A percentile compares a stretch with the other conserved stretches of the same genome.
phyloP scores from a whole-genome alignment of 2,329 filamentous ascomycete genomes.

The Arthrobotrys megalospora region DNA sequence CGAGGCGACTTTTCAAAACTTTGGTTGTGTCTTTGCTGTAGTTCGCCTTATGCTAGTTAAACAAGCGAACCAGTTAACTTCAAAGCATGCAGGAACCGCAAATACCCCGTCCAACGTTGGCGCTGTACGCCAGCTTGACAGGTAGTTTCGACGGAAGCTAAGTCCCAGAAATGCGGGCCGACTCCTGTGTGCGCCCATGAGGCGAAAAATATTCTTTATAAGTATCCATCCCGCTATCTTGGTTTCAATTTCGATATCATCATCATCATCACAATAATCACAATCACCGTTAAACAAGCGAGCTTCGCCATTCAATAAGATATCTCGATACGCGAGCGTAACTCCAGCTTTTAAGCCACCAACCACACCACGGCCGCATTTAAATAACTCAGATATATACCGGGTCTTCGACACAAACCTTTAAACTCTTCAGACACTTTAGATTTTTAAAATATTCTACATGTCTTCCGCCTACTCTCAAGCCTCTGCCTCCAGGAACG shows the following conservation, averaged over 20 bases:
- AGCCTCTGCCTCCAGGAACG: constrained; percentile 35
- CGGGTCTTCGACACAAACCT: neutral
- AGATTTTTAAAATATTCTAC: neutral
- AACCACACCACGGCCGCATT: constrained; percentile 1
- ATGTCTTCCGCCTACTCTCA: constrained; percentile 34
- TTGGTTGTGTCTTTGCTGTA: constrained; percentile 38
- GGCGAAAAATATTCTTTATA: constrained; percentile 44
- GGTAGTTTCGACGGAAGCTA: constrained; percentile 60
- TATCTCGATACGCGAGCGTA: constrained; percentile 10
- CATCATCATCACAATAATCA: constrained; percentile 35
- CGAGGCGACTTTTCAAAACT: constrained; percentile 40
- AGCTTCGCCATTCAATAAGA: constrained; percentile 9
- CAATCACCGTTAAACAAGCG: constrained; percentile 26
- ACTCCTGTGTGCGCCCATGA: constrained; percentile 53
- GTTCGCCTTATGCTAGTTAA: constrained; percentile 54
- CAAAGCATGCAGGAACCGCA: constrained; percentile 54
- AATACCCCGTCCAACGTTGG: constrained; percentile 52
- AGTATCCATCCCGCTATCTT: constrained; percentile 53
- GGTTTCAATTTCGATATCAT: constrained; percentile 42
- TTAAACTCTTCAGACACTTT: neutral
- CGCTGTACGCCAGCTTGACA: constrained; percentile 55
- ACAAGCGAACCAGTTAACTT: constrained; percentile 55
- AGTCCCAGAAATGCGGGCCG: constrained; percentile 52
- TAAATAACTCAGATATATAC: constrained; percentile 15
- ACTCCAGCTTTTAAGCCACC: constrained; percentile 1